Base-by-base conservation (phyloP, 2,329 filamentous ascomycete genomes). In the Diaporthe vaccinii region DNA sequence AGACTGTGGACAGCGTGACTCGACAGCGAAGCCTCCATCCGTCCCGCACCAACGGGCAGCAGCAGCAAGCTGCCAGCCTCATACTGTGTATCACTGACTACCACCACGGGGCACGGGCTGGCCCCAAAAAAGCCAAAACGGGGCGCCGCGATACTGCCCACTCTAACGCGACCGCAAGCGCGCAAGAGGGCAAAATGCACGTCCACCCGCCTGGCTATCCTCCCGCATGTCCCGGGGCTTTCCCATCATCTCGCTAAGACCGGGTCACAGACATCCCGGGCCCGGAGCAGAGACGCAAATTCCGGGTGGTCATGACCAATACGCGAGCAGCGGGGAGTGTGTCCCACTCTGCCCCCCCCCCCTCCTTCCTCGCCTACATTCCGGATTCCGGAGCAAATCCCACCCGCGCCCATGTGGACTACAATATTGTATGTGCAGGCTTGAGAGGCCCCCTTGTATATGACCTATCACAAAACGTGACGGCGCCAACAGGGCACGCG, bases 261-360 rank as follows among this genome's bases (percentile, higher is more conserved):
- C 65, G 65, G 65, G 46, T n/a, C 65, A 68, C 31, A 68, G 65
- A 20, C 65, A 28, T 53, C 28, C 65, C 65, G 65, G 65, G 22
- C 8, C 65, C 65, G 46, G 49, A 68, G n/a, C 2, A 68, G 65
- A 41, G 46, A 51, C 22, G 12, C 22, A 14, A 68, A 68, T 14
- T 68, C 65, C 46, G 46, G 62, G 20, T 51, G 51, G n/a, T 22
- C n/a, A 15, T 46, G 15, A 14, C 39, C 61, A 34, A 9, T 15
- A 51, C n/a, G 31, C 28, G 39, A 68, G 14, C 46, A 53, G 39
- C 20, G 6, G 15, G 14, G 22, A 44, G 20, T 1, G 20, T 22
- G 36, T 25, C 49, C 49, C n/a, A n/a, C 34, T 34, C 4, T 28
- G 8, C 9, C 31, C 55, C 20, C 58, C 22, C n/a, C 20, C 14